A percentile compares a stretch with the other conserved stretches of the same genome.
phyloP scores from a whole-genome alignment of 306 rosid genomes.

The Casuarina glauca region DNA sequence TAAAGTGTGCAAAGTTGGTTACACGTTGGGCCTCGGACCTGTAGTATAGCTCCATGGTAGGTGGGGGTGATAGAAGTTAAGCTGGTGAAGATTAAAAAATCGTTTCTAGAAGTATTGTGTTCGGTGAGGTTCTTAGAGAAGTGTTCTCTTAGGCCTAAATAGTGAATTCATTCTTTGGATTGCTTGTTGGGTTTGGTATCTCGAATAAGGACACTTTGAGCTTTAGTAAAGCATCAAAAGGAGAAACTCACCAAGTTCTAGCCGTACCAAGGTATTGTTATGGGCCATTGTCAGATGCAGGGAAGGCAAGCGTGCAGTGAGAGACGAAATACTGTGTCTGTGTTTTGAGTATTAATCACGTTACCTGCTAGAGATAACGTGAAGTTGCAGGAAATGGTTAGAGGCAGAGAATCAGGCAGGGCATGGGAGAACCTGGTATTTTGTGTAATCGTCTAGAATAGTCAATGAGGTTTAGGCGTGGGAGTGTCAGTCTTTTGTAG shows the following conservation, averaged over 20 bases:
- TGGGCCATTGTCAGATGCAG: too few species aligned
- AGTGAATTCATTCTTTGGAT: constrained; percentile 14
- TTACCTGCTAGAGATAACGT: too few species aligned
- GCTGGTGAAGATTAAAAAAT: too few species aligned
- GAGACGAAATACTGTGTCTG: too few species aligned
- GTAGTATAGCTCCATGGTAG: neutral
- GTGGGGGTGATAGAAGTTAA: neutral
- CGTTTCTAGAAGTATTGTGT: neutral
- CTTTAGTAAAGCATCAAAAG: constrained; percentile 43
- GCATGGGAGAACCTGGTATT: too few species aligned
- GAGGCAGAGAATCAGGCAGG: too few species aligned
- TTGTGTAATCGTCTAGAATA: too few species aligned
- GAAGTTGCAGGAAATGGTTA: too few species aligned
- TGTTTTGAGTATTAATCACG: too few species aligned
- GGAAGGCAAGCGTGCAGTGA: too few species aligned
- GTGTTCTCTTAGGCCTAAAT: neutral
- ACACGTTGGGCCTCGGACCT: constrained; percentile 7
- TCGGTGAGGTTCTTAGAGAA: constrained; percentile 35
- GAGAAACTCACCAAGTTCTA: constrained; percentile 20
- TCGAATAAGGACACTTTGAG: constrained; percentile 37
- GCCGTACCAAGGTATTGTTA: constrained; percentile 10
- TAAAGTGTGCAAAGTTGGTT: constrained; percentile 61
- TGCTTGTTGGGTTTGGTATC: constrained; percentile 84
- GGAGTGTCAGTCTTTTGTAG: too few species aligned
- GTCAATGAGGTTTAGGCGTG: too few species aligned